A percentile compares a stretch with the other conserved stretches of the same genome.
These are phyloP conservation scores for Aulographum hederae DNA, from an alignment of 2,329 filamentous ascomycete species.

Conservation along the genomic window DNA sequence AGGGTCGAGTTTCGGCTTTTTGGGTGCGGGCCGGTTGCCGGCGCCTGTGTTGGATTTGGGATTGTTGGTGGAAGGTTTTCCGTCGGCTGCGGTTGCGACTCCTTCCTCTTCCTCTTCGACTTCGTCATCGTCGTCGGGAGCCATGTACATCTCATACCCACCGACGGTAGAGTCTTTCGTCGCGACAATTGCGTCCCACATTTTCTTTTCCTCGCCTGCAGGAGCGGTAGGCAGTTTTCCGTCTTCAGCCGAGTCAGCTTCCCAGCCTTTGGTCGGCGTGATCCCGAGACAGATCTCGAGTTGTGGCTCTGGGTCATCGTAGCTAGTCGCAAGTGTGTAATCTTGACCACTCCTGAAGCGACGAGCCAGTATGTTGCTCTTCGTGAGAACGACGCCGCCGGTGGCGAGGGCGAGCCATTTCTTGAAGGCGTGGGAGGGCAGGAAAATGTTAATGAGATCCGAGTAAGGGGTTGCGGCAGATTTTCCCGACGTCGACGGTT, in stretches of 20 bases:
- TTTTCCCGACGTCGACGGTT: slow-evolving; percentile 19
- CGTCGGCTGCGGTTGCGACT: slow-evolving; percentile 17
- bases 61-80: no score
- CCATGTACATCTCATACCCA: slow-evolving; percentile 86
- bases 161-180: slow-evolving; percentile 28
- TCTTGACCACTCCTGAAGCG: slow-evolving; percentile 76
- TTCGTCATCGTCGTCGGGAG: slow-evolving; percentile 49
- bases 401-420: slow-evolving; percentile 82
- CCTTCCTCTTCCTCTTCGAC: slow-evolving; percentile 18
- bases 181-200: no score
- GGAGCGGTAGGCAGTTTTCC: slow-evolving; percentile 22
- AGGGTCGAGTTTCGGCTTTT: slow-evolving; percentile 41
- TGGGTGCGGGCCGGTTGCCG: slow-evolving; percentile 25
- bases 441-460: slow-evolving; percentile 62
- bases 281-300: slow-evolving; percentile 77
- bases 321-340: slow-evolving; percentile 82
- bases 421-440: slow-evolving; percentile 72
- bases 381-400: slow-evolving; percentile 51
- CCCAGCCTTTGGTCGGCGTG: slow-evolving; percentile 71
- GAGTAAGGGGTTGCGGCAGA: slow-evolving; percentile 36
- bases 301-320: slow-evolving; percentile 52
- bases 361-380: slow-evolving; percentile 62
- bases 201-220: slow-evolving; percentile 12
- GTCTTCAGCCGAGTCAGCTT: slow-evolving; percentile 27
- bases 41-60: slow-evolving; percentile 28